Conservation (phyloP, 1,284 basidiomycete species). For the Phylloporus sp. region DNA sequence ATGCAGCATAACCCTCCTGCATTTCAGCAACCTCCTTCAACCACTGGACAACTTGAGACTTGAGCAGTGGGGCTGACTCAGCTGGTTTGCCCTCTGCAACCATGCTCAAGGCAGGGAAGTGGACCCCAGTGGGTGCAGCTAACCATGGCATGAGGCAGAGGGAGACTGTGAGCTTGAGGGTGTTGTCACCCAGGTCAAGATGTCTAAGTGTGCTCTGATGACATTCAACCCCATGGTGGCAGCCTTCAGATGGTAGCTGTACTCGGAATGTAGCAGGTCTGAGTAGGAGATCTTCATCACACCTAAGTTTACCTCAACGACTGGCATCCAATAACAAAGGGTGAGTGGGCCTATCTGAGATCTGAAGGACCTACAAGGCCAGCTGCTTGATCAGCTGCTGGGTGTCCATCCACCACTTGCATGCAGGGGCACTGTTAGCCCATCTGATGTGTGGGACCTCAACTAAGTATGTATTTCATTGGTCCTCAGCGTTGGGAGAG, state of each 20-base stretch:
- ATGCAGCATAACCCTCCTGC: neutral
- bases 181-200: neutral
- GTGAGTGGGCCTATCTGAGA: neutral
- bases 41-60: neutral
- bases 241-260: conserved; percentile 2
- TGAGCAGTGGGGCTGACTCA: neutral
- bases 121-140: neutral
- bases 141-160: neutral
- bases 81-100: neutral
- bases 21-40: neutral
- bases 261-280: conserved; percentile 1
- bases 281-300: conserved; percentile 1
- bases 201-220: neutral
- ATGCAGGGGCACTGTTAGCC: neutral
- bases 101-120: neutral
- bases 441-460: neutral
- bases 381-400: conserved; percentile 9
- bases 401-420: neutral
- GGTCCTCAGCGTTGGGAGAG: neutral
- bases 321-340: neutral
- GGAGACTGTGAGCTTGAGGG: neutral
- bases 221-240: neutral
- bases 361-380: neutral
- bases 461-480: neutral
- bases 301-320: neutral